Evolutionary conservation across 345 rosid genomes (phyloP), one percentile per base, ranked within the genome.

Genomic region (Anacardium occidentale): DNA sequence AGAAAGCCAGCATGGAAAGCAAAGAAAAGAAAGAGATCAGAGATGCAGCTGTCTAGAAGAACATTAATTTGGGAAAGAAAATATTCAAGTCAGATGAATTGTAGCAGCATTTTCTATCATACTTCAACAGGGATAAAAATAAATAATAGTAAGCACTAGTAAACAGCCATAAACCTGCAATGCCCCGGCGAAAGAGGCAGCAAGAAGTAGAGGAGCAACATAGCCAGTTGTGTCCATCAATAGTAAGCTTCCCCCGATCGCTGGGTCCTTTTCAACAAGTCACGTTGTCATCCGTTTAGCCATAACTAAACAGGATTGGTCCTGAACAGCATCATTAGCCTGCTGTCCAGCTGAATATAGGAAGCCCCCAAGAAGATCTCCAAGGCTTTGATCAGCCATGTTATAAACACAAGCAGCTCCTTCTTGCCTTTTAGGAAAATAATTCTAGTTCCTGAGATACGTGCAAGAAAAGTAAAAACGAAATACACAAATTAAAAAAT

Each of bases 101-200:
- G 32, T 29, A 29, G 32, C 32, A 29, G 32, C 32, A 1, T 29
- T 29, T 29, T 29, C 32, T 29, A 29, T 29, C 32, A 1, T 29
- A 29, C 32, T 29, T 3, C 15, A 44, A 44, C 32, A 29, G 32
- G 32, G 32, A 29, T 29, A 29, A 29, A 63, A 14, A 34, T 24
- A 10, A 26, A 29, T 29, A 60, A 29, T 29, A 24, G 24, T 22
- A 22, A 24, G 37, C 32, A 29, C 50, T 68, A 62, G 25, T 34
- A 56, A 14, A 29, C 24, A 48, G 45, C 22, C 15, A 47, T 6
- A 1, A 76, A 91, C 97, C 97, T 91, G 97, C 82, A 91, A 77
- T 58, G 98, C 98, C 77, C 98, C 97, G 0, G 97, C 97, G 66
- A 94, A 94, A 54, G 97, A 91, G 75, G 98, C 96, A 70, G 98